These are phyloP conservation scores for Anisogramma anomala DNA, from an alignment of 2,329 filamentous ascomycete genomes.

Conservation along the genomic window DNA sequence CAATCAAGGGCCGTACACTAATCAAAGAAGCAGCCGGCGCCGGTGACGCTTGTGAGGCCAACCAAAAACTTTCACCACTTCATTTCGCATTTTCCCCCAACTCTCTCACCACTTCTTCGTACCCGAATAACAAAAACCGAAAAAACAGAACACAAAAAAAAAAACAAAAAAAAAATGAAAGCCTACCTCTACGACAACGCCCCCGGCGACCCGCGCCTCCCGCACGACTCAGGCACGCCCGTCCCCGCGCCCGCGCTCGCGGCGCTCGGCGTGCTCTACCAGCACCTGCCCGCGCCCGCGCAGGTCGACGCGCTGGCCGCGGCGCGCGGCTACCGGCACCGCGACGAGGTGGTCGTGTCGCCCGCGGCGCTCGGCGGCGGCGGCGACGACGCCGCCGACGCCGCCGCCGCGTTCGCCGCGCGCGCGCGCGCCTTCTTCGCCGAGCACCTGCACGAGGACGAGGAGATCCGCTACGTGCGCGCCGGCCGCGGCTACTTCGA, in stretches of 20 bases:
- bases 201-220: constrained; percentile 84
- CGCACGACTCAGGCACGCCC: constrained; percentile 71
- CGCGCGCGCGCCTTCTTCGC: constrained; percentile 92
- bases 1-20: constrained; percentile 10
- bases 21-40: constrained; percentile 2
- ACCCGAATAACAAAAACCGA: no score
- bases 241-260: constrained; percentile 56
- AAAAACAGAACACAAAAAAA: no score
- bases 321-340: constrained; percentile 79
- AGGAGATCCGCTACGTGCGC: constrained; percentile 92
- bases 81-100: not conserved
- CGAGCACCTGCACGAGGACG: constrained; percentile 95
- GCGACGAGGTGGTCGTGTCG: constrained; percentile 84
- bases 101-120: not conserved
- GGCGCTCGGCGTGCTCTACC: constrained; percentile 71
- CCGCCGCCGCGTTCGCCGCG: constrained; percentile 89
- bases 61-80: not conserved
- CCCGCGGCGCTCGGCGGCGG: constrained; percentile 71
- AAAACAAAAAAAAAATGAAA: not conserved
- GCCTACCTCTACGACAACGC: not conserved
- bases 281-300: constrained; percentile 49
- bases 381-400: constrained; percentile 90
- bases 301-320: constrained; percentile 63
- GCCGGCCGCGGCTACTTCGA: constrained; percentile 89
- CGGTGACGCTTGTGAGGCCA: constrained; percentile 5